Evolutionary conservation across 2,329 filamentous ascomycete species (phyloP), one percentile per base, ranked within the genome.

Genomic region (Albophoma yamanashiensis): DNA sequence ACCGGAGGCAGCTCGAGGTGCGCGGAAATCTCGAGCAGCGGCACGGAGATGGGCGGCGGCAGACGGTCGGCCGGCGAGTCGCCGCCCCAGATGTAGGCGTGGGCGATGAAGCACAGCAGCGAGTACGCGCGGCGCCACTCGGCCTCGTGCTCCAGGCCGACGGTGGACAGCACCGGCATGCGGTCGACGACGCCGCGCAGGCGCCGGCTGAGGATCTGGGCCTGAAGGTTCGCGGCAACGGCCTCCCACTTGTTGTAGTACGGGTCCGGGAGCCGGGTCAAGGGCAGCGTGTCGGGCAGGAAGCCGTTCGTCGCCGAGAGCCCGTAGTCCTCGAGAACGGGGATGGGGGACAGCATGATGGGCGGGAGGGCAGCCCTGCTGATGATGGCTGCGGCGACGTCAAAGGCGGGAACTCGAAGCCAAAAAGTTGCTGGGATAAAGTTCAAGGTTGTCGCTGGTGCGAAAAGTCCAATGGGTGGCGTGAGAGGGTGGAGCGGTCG

Each of bases 171-270:
- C 59, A 96, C 80, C 9, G 93, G 92, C 62, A 99, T 82, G 53
- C 82, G 80, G 66, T 97, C 88, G 61, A 97, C 83, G 62, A 92
- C 85, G 57, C 86, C 83, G 55, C 91, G 87, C 64, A 99, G 79
- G 62, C 92, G 87, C 72, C 89, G 91, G 74, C 88, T 95, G 60
- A 97, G 82, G 58, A 97, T 86, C 62, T 97, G 79, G 15, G 87
- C 86, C 75, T 97, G 94, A 38, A 99, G 81, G 69, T 96, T 97
- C 66, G 87, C 83, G 40, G 88, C 84, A 57, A 97, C 82, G 55
- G 88, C 84, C 76, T 99, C 94, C 94, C 94, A 99, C 70, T 91
- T 91, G 73, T 89, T 87, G 75, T 97, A 99, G 78, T 97, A 97
- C 3, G 89, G 84, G 70, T 97, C 89, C 12, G 92, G 89, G 17